phyloP scores from a whole-genome alignment of 116 monocot species.

The Dioscorea cayenensis region DNA sequence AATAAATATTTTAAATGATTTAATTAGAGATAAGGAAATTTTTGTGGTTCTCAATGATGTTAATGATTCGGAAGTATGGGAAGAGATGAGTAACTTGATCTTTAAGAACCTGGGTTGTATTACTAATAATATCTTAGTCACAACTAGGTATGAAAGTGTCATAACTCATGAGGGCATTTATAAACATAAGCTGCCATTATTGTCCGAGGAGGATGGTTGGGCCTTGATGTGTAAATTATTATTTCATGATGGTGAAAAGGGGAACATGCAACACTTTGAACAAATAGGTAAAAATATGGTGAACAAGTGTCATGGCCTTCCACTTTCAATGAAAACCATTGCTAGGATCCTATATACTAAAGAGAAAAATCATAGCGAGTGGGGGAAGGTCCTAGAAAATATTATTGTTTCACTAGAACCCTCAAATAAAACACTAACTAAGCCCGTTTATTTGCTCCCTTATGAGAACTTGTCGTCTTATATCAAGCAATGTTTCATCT shows the following conservation, averaged over 20 bases:
- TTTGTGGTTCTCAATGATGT: conserved; percentile 44
- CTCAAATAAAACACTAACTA: not conserved
- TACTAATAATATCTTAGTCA: conserved; percentile 28
- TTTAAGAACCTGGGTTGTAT: too few species aligned
- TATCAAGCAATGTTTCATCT: conserved; percentile 57
- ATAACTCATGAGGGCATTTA: too few species aligned
- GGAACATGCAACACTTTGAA: conserved; percentile 2
- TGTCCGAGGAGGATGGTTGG: conserved; percentile 31
- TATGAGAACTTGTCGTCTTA: conserved; percentile 49
- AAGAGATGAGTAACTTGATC: conserved; percentile 11
- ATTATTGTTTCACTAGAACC: conserved; percentile 16
- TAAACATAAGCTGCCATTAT: not conserved
- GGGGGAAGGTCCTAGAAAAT: conserved; percentile 22
- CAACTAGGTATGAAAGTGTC: conserved; percentile 34
- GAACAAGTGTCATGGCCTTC: conserved; percentile 29
- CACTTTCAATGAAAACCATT: conserved; percentile 34
- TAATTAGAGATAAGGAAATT: conserved; percentile 11
- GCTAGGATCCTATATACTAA: conserved; percentile 22
- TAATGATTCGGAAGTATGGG: conserved; percentile 7
- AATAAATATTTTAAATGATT: too few species aligned
- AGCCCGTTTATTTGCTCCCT: conserved; percentile 3
- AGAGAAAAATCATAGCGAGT: conserved; percentile 4
- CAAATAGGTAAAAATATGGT: conserved; percentile 32
- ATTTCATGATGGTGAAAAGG: conserved; percentile 1
- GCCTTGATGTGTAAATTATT: conserved; percentile 26